phyloP scores from a whole-genome alignment of 805 yeast genomes.

The Schizosaccharomyces lindneri region DNA sequence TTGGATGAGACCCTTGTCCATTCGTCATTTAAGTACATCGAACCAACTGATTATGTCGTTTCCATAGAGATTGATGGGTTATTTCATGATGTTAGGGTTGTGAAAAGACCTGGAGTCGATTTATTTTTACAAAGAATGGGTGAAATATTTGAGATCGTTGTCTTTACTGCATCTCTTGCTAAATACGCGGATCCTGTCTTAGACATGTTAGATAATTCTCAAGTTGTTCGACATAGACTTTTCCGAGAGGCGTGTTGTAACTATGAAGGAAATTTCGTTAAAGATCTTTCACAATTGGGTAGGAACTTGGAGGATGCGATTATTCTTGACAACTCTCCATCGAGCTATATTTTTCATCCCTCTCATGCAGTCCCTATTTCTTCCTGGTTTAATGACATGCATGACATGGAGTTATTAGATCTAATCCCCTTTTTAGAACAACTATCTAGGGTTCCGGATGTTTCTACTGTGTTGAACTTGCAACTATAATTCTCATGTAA shows the following conservation, averaged over 20 bases:
- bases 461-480: slow-evolving; percentile 51
- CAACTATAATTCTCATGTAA: not conserved
- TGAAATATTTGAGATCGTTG: slow-evolving; percentile 74
- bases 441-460: slow-evolving; percentile 61
- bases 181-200: slow-evolving; percentile 89
- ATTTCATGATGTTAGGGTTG: slow-evolving; percentile 81
- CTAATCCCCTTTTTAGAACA: slow-evolving; percentile 78
- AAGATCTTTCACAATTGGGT: slow-evolving; percentile 81
- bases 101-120: slow-evolving; percentile 94
- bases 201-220: slow-evolving; percentile 58
- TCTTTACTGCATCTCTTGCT: slow-evolving; percentile 86
- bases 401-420: slow-evolving; percentile 84
- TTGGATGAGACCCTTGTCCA: slow-evolving; percentile 92
- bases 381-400: slow-evolving; percentile 94
- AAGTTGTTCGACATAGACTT: slow-evolving; percentile 64
- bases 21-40: slow-evolving; percentile 71
- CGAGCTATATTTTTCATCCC: slow-evolving; percentile 93
- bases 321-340: slow-evolving; percentile 91
- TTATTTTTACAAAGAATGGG: slow-evolving; percentile 70
- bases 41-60: slow-evolving; percentile 85
- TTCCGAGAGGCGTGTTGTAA: slow-evolving; percentile 87
- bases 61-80: slow-evolving; percentile 92
- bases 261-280: slow-evolving; percentile 83
- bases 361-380: slow-evolving; percentile 93
- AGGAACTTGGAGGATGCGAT: slow-evolving; percentile 67